Conservation (phyloP, 2,329 filamentous ascomycete species). For the Neonectria faginata region DNA sequence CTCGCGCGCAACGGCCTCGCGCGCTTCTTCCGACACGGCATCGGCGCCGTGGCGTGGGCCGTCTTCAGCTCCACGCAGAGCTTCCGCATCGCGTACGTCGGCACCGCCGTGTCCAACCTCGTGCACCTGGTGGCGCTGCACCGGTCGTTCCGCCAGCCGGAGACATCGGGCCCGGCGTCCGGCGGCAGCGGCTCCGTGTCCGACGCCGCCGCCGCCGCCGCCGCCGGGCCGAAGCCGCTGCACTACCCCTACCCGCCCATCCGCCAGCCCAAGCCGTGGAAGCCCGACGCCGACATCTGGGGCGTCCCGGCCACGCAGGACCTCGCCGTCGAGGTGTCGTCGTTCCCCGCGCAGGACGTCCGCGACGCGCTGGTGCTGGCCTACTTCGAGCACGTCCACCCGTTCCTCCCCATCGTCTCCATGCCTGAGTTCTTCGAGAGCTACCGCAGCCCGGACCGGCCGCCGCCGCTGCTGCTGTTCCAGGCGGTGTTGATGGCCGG, state of each 20-base stretch:
- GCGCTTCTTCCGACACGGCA: slow-evolving; percentile 43
- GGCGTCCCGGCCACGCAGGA: slow-evolving; percentile 38
- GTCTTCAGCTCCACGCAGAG: slow-evolving; percentile 42
- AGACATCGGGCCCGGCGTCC: slow-evolving; percentile 26
- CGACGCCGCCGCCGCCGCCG: slow-evolving; percentile 13
- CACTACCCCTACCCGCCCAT: slow-evolving; percentile 45
- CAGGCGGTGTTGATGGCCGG: slow-evolving; percentile 44
- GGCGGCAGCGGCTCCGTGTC: slow-evolving; percentile 27
- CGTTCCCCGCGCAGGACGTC: slow-evolving; percentile 42
- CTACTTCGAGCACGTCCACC: slow-evolving; percentile 44
- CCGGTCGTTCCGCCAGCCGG: slow-evolving; percentile 41
- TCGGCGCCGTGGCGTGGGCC: slow-evolving; percentile 41
- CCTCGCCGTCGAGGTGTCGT: slow-evolving; percentile 38
- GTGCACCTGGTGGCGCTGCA: slow-evolving; percentile 41
- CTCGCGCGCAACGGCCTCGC: slow-evolving; percentile 40
- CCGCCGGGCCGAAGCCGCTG: slow-evolving; percentile 15
- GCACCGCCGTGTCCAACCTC: slow-evolving; percentile 42
- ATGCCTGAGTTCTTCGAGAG: slow-evolving; percentile 42
- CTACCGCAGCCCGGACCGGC: slow-evolving; percentile 38
- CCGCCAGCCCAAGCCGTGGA: slow-evolving; percentile 41
- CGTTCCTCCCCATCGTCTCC: slow-evolving; percentile 40
- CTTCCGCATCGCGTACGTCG: slow-evolving; percentile 45
- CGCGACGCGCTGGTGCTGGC: slow-evolving; percentile 39
- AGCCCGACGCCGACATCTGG: slow-evolving; percentile 37
- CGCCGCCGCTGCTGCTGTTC: slow-evolving; percentile 36